Percentiles rank a stretch among this genome's conserved stretches.
Evolutionary conservation across 2,329 filamentous ascomycete genomes (phyloP).

Genomic region (Sclerotinia minor): DNA sequence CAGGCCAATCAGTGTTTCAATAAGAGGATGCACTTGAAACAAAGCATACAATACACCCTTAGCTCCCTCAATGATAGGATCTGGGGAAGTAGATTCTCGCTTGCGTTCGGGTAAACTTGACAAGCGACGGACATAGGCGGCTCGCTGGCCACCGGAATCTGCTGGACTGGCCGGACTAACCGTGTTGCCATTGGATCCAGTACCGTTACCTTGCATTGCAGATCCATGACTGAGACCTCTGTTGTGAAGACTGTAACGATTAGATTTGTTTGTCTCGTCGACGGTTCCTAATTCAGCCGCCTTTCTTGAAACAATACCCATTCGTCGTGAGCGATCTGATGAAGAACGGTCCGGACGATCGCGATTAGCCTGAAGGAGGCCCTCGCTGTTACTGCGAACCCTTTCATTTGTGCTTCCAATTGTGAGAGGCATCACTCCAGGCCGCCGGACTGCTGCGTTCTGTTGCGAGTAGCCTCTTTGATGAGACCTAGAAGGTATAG

Average conservation of each 20-base stretch:
- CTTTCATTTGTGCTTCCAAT: conserved; percentile 71
- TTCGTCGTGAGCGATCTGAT: conserved; percentile 59
- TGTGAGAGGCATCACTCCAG: conserved; percentile 69
- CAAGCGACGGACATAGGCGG: conserved; percentile 63
- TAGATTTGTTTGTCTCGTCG: conserved; percentile 58
- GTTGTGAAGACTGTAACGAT: conserved; percentile 63
- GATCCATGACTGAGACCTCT: conserved; percentile 68
- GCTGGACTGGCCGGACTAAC: conserved; percentile 60
- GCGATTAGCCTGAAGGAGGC: conserved; percentile 51
- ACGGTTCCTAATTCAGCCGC: conserved; percentile 61
- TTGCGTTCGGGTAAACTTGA: conserved; percentile 63
- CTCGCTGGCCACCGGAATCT: conserved; percentile 56
- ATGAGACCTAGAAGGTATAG: conserved; percentile 78
- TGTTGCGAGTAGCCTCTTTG: conserved; percentile 74
- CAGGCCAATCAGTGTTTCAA: conserved; percentile 64
- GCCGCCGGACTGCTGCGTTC: conserved; percentile 61
- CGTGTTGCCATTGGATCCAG: conserved; percentile 36
- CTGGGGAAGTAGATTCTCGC: conserved; percentile 60
- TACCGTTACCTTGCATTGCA: conserved; percentile 56
- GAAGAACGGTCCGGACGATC: conserved; percentile 41
- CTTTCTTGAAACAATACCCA: conserved; percentile 63
- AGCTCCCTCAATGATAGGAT: conserved; percentile 63
- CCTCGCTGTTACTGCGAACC: conserved; percentile 65
- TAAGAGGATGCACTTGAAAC: conserved; percentile 67
- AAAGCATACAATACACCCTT: conserved; percentile 67